Conservation (phyloP, 495 filamentous ascomycete genomes). For the Penicillium coprophilum region DNA sequence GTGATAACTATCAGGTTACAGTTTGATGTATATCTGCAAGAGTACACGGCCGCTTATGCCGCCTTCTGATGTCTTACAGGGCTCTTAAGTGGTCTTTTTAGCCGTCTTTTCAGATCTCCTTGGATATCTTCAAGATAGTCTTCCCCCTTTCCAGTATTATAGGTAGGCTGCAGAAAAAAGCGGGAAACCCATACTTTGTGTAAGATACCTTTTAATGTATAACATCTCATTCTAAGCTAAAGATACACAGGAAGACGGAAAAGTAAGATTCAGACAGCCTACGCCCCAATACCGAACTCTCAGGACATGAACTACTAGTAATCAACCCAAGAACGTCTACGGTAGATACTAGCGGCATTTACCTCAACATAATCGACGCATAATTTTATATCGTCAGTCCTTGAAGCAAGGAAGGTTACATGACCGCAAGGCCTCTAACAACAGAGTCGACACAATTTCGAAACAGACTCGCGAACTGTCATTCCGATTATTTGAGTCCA, state of each 20-base stretch:
- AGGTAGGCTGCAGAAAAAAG: too few relatives aligned
- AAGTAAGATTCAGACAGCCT: conserved; percentile 4
- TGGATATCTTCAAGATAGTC: too few relatives aligned
- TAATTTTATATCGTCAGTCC: conserved; percentile 4
- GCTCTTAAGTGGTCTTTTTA: too few relatives aligned
- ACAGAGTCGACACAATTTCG: conserved; percentile 2
- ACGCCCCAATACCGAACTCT: too few relatives aligned
- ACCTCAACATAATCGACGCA: neutral
- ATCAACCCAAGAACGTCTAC: neutral
- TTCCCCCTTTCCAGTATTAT: too few relatives aligned
- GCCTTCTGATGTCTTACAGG: too few relatives aligned
- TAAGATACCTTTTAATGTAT: too few relatives aligned
- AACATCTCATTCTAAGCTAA: conserved; percentile 8
- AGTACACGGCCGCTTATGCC: too few relatives aligned
- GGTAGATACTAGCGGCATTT: neutral
- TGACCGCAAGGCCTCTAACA: conserved; percentile 4
- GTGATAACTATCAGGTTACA: conserved; percentile 3
- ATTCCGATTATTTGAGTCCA: neutral
- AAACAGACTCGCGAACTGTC: conserved; percentile 9
- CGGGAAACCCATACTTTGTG: too few relatives aligned
- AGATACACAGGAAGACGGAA: conserved; percentile 10
- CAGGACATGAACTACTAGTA: too few relatives aligned
- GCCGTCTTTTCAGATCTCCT: too few relatives aligned
- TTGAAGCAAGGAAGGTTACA: conserved; percentile 8
- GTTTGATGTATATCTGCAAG: conserved; percentile 8